phyloP scores from a whole-genome alignment of 2,329 filamentous ascomycete genomes.

The Ophiosphaerella narmari region DNA sequence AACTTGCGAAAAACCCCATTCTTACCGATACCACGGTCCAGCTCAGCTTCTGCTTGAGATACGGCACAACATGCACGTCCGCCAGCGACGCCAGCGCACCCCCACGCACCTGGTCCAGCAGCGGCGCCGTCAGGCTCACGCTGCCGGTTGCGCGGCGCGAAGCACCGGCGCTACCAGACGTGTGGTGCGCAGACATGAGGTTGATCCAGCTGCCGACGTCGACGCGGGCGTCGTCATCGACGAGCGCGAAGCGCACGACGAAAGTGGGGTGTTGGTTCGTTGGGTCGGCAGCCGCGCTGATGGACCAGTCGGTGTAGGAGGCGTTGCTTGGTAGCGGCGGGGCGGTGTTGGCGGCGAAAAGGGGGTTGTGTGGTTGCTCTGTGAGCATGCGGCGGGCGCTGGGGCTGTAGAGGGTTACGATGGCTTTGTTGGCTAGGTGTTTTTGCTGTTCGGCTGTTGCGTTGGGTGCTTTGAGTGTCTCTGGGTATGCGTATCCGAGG shows the following conservation, averaged over 20 bases:
- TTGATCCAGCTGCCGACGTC: conserved; percentile 35
- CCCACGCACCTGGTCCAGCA: neutral
- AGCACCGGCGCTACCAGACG: neutral
- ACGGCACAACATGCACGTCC: neutral
- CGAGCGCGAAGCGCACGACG: conserved; percentile 27
- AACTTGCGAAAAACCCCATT: no score
- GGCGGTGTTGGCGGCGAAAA: neutral
- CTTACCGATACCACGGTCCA: neutral
- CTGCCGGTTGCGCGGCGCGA: neutral
- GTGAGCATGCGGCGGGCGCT: conserved; percentile 12
- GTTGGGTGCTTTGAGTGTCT: conserved; percentile 35
- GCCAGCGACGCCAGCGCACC: neutral
- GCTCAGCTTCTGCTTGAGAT: neutral
- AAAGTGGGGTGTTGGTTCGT: conserved; percentile 21
- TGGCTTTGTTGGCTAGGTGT: conserved; percentile 12
- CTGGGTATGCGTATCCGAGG: conserved; percentile 42
- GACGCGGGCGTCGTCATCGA: conserved; percentile 12
- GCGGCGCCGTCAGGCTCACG: neutral
- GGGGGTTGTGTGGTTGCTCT: neutral
- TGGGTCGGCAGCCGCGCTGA: conserved; percentile 16
- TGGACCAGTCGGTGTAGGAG: conserved; percentile 34
- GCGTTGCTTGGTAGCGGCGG: neutral
- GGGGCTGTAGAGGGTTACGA: conserved; percentile 30
- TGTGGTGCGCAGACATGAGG: conserved; percentile 19
- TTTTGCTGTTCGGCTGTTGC: conserved; percentile 14